These are phyloP conservation scores for Populus euphratica DNA, from an alignment of 345 rosid species.

Conservation along the genomic window DNA sequence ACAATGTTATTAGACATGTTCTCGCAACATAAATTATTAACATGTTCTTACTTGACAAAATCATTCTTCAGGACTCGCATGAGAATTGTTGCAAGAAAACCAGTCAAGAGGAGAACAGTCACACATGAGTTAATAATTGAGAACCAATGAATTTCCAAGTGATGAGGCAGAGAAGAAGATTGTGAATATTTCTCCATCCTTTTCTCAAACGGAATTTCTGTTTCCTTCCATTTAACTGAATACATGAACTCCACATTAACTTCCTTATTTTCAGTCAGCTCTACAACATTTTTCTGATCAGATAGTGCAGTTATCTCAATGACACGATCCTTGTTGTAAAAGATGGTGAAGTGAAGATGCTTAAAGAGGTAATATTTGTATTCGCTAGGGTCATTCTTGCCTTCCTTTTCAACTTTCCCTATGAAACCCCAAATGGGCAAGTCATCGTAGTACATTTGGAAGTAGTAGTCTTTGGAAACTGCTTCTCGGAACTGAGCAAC, in stretches of 20 bases:
- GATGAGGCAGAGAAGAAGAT: conserved; percentile 32
- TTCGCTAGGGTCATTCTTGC: conserved; percentile 26
- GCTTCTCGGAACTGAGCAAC: conserved; percentile 23
- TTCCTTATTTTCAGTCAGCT: conserved; percentile 28
- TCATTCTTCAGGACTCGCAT: conserved; percentile 36
- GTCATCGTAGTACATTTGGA: conserved; percentile 35
- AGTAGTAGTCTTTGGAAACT: conserved; percentile 28
- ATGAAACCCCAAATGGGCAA: conserved; percentile 33
- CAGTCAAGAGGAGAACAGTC: conserved; percentile 32
- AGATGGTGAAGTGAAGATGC: conserved; percentile 24
- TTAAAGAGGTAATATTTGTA: conserved; percentile 24
- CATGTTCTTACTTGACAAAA: conserved; percentile 21
- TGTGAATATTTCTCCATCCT: conserved; percentile 33
- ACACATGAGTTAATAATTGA: conserved; percentile 32
- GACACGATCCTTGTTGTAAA: conserved; percentile 32
- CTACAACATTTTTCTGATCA: conserved; percentile 23
- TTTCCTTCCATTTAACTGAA: conserved; percentile 34
- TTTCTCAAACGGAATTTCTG: conserved; percentile 25
- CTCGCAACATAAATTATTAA: not conserved
- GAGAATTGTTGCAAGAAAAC: conserved; percentile 35
- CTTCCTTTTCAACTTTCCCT: conserved; percentile 31
- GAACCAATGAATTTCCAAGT: conserved; percentile 36
- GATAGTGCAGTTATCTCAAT: conserved; percentile 18
- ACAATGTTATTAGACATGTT: not conserved
- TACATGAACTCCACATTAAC: conserved; percentile 26